These are phyloP conservation scores for Aspergillus egyptiacus DNA, from an alignment of 495 filamentous ascomycete genomes.

Conservation along the genomic window DNA sequence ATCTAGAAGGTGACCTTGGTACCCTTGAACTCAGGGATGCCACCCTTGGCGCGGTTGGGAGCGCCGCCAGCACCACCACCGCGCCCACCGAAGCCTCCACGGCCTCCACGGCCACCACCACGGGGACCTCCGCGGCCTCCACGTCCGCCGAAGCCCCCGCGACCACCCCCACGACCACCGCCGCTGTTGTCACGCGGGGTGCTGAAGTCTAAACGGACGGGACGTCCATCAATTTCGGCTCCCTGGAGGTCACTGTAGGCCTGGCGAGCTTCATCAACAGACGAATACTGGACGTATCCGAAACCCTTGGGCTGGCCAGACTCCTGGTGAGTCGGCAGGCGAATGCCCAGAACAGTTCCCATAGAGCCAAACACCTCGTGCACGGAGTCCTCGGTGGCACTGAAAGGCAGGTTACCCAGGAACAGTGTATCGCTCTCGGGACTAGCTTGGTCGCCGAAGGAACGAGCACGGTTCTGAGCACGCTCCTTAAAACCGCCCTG, in stretches of 20 bases:
- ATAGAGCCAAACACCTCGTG: constrained; percentile 67
- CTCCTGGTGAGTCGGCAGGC: constrained; percentile 86
- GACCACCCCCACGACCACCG: constrained; percentile 45
- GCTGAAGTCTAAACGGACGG: constrained; percentile 86
- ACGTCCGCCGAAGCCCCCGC: constrained; percentile 50
- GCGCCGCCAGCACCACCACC: constrained; percentile 36
- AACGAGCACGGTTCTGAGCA: constrained; percentile 60
- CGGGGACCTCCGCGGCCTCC: constrained; percentile 40
- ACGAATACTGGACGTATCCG: constrained; percentile 82
- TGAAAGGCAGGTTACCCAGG: constrained; percentile 87
- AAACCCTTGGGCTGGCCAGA: constrained; percentile 88
- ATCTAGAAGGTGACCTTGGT: constrained; percentile 85
- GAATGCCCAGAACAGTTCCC: constrained; percentile 66
- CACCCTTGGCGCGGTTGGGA: constrained; percentile 59
- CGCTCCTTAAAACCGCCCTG: constrained; percentile 47
- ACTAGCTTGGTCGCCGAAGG: constrained; percentile 73
- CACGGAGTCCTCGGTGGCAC: constrained; percentile 69
- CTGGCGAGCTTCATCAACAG: constrained; percentile 76
- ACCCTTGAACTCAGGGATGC: constrained; percentile 82
- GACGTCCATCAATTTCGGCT: constrained; percentile 66
- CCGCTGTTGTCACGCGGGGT: constrained; percentile 63
- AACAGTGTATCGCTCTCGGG: constrained; percentile 84
- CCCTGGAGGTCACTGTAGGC: constrained; percentile 74
- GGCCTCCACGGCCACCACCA: constrained; percentile 48
- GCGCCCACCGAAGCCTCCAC: constrained; percentile 50